phyloP scores from a whole-genome alignment of 306 rosid genomes.

The Castanopsis chinensis region DNA sequence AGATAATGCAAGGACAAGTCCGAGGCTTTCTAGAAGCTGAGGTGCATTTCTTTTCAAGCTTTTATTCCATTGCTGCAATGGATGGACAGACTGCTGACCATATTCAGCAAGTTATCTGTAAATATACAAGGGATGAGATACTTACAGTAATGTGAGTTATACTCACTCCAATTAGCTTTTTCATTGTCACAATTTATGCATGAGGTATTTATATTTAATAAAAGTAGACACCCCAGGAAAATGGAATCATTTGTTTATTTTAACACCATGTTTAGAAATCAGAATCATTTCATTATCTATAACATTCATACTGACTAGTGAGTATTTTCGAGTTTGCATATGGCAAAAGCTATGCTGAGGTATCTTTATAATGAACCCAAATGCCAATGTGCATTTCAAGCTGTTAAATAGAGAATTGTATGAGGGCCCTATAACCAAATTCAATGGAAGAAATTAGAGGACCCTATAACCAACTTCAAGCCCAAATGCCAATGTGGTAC shows the following conservation, averaged over 20 bases:
- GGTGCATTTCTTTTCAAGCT: constrained; percentile 85
- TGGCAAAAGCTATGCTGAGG: background rate
- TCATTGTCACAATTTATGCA: background rate
- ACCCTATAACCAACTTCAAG: too few relatives aligned
- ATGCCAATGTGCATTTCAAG: background rate
- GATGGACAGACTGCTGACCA: constrained; percentile 99
- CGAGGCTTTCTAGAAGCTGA: constrained; percentile 66
- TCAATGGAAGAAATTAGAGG: background rate
- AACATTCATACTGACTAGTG: background rate
- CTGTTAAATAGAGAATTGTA: background rate
- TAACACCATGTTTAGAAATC: background rate
- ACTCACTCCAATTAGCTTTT: background rate
- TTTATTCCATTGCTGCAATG: constrained; percentile 96
- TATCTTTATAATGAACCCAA: background rate
- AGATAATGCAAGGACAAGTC: constrained; percentile 82
- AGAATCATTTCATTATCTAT: background rate
- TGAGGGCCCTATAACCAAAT: background rate
- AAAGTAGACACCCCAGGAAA: background rate
- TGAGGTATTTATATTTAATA: background rate
- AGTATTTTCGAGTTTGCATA: background rate
- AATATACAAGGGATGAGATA: constrained; percentile 72
- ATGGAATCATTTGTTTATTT: background rate
- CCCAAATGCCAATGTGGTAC: too few relatives aligned
- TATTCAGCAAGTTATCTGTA: constrained; percentile 73
- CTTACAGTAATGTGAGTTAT: constrained; percentile 77